phyloP scores from a whole-genome alignment of 2,329 filamentous ascomycete species.

The Colletotrichum trifolii region DNA sequence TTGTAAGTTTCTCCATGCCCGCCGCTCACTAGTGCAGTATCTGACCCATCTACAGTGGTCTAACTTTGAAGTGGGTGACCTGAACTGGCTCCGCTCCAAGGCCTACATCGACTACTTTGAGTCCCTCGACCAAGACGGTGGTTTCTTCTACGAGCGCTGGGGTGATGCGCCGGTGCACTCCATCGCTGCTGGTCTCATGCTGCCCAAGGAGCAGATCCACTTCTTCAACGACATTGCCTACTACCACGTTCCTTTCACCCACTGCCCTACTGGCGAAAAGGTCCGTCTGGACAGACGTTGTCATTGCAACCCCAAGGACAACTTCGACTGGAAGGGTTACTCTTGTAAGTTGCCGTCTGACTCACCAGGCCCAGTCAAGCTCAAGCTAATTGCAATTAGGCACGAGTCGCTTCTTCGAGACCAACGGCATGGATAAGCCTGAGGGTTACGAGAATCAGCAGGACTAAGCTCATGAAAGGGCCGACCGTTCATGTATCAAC shows the following conservation, averaged over 20 bases:
- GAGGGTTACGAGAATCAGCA: conserved; percentile 83
- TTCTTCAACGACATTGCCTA: conserved; percentile 99
- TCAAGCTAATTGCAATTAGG: conserved; percentile 58
- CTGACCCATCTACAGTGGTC: conserved; percentile 77
- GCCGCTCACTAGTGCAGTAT: conserved; percentile 18
- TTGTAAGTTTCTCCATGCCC: conserved; percentile 68
- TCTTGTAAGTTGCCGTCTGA: conserved; percentile 75
- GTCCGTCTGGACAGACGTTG: conserved; percentile 86
- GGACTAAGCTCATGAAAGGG: conserved; percentile 49
- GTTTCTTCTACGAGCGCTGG: conserved; percentile 99
- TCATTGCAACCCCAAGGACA: conserved; percentile 93
- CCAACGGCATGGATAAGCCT: conserved; percentile 85
- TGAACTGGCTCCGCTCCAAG: conserved; percentile 91
- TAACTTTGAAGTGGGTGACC: conserved; percentile 96
- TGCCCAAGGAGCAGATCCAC: conserved; percentile 94
- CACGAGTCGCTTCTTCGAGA: conserved; percentile 86
- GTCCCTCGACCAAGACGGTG: conserved; percentile 86
- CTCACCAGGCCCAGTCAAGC: neutral
- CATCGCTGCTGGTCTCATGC: conserved; percentile 88
- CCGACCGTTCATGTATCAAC: conserved; percentile 25
- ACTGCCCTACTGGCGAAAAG: conserved; percentile 93
- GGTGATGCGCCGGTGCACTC: conserved; percentile 97
- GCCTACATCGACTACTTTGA: conserved; percentile 93
- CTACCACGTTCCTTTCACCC: conserved; percentile 97
- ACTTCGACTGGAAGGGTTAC: conserved; percentile 99